phyloP scores from a whole-genome alignment of 2,329 filamentous ascomycete species.

The Myriangium duriaei region DNA sequence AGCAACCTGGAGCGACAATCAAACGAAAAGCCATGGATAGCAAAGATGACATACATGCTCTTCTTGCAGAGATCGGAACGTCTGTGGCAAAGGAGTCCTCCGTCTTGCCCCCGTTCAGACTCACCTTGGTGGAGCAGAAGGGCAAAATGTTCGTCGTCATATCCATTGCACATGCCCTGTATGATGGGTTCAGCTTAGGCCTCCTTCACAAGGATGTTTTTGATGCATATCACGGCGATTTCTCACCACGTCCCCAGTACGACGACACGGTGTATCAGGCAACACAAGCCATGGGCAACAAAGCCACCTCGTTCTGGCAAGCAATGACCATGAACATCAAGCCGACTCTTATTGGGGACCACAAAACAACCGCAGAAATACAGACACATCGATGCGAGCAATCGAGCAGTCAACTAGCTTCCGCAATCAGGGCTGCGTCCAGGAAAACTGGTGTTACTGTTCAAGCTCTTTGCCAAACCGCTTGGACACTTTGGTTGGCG shows the following conservation, averaged over 20 bases:
- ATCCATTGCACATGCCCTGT: slow-evolving; percentile 74
- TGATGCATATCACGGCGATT: slow-evolving; percentile 45
- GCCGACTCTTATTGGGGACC: slow-evolving; percentile 24
- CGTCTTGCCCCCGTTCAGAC: slow-evolving; percentile 15
- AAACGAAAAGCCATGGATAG: slow-evolving; percentile 13
- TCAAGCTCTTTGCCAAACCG: slow-evolving; percentile 64
- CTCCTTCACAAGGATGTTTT: slow-evolving; percentile 61
- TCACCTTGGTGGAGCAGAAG: slow-evolving; percentile 27
- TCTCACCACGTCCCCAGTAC: slow-evolving; percentile 35
- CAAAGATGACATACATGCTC: slow-evolving; percentile 17
- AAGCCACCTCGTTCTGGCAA: slow-evolving; percentile 55
- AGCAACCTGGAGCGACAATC: slow-evolving; percentile 21
- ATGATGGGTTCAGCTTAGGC: slow-evolving; percentile 75
- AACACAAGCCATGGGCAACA: slow-evolving; percentile 33
- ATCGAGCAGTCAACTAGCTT: slow-evolving; percentile 30
- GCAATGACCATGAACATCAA: slow-evolving; percentile 47
- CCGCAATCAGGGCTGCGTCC: slow-evolving; percentile 47
- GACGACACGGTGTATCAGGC: slow-evolving; percentile 44
- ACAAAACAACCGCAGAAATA: slow-evolving; percentile 10
- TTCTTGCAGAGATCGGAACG: slow-evolving; percentile 25
- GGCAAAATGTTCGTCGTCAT: slow-evolving; percentile 39
- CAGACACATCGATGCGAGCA: slow-evolving; percentile 37
- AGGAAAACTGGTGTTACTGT: slow-evolving; percentile 54
- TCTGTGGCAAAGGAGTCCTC: slow-evolving; percentile 24
- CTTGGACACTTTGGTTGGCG: slow-evolving; percentile 62